Evolutionary conservation across 1,284 basidiomycete species (phyloP), one percentile per base, ranked within the genome.

Genomic region (Sanghuangporus sanghuang): DNA sequence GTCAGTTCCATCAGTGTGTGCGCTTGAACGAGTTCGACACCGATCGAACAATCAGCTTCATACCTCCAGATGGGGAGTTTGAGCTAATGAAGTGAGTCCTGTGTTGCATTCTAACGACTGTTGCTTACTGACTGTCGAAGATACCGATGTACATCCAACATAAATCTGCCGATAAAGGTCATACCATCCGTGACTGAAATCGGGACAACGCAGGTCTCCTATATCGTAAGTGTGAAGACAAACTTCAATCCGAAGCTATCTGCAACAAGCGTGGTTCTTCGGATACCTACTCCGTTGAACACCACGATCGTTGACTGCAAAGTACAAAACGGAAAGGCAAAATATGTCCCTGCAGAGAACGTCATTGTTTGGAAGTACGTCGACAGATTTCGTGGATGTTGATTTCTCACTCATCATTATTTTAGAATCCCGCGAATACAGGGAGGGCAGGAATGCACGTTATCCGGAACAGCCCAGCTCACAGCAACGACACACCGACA

Each of bases 1-100:
- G 96, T 75, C 92, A 94, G 67, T 99, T 99, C 81, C 97, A 99
- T 71, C 97, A 99, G 76, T 99, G 97, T 75, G 97, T 99, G 48
- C 87, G 94, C 64, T 78, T 99, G 48, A 90, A 91, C 68, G 95
- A 96, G 75, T 98, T 98, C 74, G 96, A 98, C 73, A 88, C 91
- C 14, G 91, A 89, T 67, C 83, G 96, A 49, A 94, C 92, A 3
- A 98, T 99, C 77, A 93, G 90, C 70, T 99, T 99, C 75, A 90
- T 99, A 55, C 97, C 97, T 0, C 97, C 97, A 1, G 97, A 99
- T 72, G 97, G 97, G 48, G 97, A 99, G 74, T 99, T 99, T 72
- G 97, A 99, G 76, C 81, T 99, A 48, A 99, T 99, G 97, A 85
- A 88, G 92, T 91, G 62, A 65, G 80, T 54, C 54, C 52, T 57